Evolutionary conservation across 164 flowering plant species (phyloP).

Genomic region (Magnolia officinalis): DNA sequence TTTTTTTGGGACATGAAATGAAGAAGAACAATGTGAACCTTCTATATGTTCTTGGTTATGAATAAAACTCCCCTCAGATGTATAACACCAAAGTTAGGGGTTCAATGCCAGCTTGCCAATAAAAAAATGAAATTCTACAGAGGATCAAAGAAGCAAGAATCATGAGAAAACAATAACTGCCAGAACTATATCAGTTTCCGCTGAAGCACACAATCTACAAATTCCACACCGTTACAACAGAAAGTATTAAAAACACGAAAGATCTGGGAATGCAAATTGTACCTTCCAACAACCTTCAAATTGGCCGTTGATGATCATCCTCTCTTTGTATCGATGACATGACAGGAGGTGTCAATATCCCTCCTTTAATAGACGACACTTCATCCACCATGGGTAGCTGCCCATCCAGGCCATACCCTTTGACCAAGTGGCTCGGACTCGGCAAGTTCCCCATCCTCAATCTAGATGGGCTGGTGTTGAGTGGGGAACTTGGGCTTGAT

Average conservation of each 20-base stretch:
- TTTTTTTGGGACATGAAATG: too few species aligned
- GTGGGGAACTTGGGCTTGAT: constrained; percentile 23
- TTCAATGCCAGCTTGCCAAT: too few species aligned
- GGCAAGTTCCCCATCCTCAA: constrained; percentile 13
- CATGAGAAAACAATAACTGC: too few species aligned
- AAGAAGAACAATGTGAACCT: too few species aligned
- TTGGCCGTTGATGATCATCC: constrained; percentile 4
- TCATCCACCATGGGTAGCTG: constrained; percentile 26
- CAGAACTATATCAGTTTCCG: too few species aligned
- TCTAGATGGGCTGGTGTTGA: constrained; percentile 15
- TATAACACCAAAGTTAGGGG: too few species aligned
- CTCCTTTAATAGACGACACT: constrained; percentile 14
- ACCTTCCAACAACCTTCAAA: background rate
- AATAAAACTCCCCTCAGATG: too few species aligned
- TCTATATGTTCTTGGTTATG: too few species aligned
- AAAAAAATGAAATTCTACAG: too few species aligned
- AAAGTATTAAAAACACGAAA: too few species aligned
- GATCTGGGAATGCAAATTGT: background rate
- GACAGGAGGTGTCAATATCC: constrained; percentile 43
- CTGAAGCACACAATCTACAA: background rate
- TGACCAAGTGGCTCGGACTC: constrained; percentile 19
- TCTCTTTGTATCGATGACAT: constrained; percentile 35
- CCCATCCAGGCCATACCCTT: constrained; percentile 15
- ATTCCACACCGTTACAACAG: background rate
- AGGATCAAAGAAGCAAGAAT: too few species aligned